phyloP scores from a whole-genome alignment of 257 asterid genomes.

The Forsythia viridissima region DNA sequence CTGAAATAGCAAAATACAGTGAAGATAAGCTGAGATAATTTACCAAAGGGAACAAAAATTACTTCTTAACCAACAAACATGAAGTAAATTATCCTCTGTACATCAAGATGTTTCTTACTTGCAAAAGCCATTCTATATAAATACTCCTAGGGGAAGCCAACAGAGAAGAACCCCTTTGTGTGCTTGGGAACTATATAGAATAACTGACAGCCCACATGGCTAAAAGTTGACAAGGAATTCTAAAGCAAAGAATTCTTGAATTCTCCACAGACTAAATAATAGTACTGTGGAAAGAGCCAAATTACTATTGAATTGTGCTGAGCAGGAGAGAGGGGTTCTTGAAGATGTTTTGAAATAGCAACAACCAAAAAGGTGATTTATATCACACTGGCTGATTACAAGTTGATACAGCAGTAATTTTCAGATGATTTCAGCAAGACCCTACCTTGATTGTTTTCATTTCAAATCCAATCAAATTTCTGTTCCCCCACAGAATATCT shows the following conservation, averaged over 20 bases:
- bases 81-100: background rate
- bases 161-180: background rate
- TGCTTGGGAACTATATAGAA: slow-evolving; percentile 5
- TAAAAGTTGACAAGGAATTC: background rate
- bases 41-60: slow-evolving; percentile 5
- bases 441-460: background rate
- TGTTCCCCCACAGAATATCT: background rate
- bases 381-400: background rate
- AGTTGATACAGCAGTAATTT: background rate
- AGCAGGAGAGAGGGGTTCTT: background rate
- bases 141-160: background rate
- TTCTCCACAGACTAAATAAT: background rate
- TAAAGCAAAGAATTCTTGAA: background rate
- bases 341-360: background rate
- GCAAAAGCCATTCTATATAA: background rate
- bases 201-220: background rate
- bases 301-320: background rate
- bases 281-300: background rate
- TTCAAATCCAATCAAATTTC: background rate
- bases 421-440: background rate
- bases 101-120: slow-evolving; percentile 13
- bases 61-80: background rate
- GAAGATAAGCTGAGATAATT: slow-evolving; percentile 20
- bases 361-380: background rate
- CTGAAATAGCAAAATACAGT: slow-evolving; percentile 43